Percentiles rank a stretch among this genome's conserved stretches.
Conservation (phyloP, 352 stramenopile genomes). For the Globisporangium uncinulatum region DNA sequence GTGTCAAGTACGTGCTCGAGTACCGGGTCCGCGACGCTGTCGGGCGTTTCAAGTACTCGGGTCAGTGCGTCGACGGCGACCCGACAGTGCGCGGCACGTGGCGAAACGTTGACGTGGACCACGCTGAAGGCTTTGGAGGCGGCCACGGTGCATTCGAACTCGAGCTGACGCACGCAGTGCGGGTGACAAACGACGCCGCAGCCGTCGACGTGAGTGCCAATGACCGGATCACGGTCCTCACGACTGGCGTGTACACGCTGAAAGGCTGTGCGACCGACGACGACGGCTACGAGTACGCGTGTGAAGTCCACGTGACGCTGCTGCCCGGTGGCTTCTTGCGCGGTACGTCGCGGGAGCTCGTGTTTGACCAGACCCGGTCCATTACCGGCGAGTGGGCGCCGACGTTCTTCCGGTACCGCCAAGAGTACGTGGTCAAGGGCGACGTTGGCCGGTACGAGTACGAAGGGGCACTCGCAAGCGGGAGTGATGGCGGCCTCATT, state of each 20-base stretch:
- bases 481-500: conserved; percentile 32
- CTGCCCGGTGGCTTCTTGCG: conserved; percentile 24
- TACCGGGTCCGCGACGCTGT: conserved; percentile 64
- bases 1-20: conserved; percentile 50
- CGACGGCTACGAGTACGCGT: conserved; percentile 72
- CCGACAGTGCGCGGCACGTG: conserved; percentile 41
- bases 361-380: conserved; percentile 45
- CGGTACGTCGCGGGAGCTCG: conserved; percentile 39
- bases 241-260: conserved; percentile 44
- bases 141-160: conserved; percentile 57
- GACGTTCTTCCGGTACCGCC: conserved; percentile 28
- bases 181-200: not conserved
- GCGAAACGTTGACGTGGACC: conserved; percentile 52
- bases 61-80: conserved; percentile 25
- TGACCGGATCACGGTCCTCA: conserved; percentile 32
- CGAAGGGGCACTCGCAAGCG: conserved; percentile 20
- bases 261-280: conserved; percentile 55
- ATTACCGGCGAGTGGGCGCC: conserved; percentile 39
- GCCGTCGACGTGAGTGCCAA: conserved; percentile 22
- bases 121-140: conserved; percentile 40
- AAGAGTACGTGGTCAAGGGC: conserved; percentile 57
- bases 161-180: conserved; percentile 26
- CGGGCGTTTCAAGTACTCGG: conserved; percentile 56
- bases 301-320: conserved; percentile 44
- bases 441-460: conserved; percentile 59